These are phyloP conservation scores for Penicillium goetzii DNA, from an alignment of 495 filamentous ascomycete species.

Conservation along the genomic window DNA sequence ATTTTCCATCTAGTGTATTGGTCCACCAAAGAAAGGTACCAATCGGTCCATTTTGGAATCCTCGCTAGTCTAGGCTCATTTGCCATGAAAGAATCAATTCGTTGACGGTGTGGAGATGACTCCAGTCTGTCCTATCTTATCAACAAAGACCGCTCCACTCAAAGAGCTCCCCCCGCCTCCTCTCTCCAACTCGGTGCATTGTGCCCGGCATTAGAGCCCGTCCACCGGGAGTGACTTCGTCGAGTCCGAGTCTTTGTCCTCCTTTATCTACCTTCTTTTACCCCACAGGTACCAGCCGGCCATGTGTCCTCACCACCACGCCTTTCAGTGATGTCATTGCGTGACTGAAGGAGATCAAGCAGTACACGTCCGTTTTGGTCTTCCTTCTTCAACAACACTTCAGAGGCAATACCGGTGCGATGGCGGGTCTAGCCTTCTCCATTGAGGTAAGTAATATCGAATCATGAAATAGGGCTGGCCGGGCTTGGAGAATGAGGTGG, in stretches of 20 bases:
- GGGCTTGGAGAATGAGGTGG: neutral
- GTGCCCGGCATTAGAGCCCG: conserved; percentile 12
- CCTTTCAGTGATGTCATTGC: conserved; percentile 33
- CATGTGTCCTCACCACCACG: conserved; percentile 15
- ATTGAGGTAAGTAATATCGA: neutral
- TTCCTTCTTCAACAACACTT: conserved; percentile 5
- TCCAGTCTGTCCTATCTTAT: conserved; percentile 27
- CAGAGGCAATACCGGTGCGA: conserved; percentile 1
- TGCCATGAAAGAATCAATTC: neutral
- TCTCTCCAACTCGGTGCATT: conserved; percentile 6
- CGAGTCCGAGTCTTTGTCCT: neutral
- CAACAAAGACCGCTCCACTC: conserved; percentile 18
- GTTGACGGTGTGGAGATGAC: conserved; percentile 13
- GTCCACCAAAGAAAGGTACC: neutral
- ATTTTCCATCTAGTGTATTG: neutral
- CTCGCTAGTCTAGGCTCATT: neutral
- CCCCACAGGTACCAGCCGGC: neutral
- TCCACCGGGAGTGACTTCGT: neutral
- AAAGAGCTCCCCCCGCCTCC: conserved; percentile 7
- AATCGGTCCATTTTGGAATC: neutral
- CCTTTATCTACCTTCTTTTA: neutral
- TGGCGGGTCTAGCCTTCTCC: conserved; percentile 8
- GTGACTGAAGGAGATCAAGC: conserved; percentile 17
- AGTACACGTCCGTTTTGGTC: neutral
- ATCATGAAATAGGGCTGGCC: neutral